Conservation (phyloP, 2,329 filamentous ascomycete genomes). For the Sporothrix brasiliensis region DNA sequence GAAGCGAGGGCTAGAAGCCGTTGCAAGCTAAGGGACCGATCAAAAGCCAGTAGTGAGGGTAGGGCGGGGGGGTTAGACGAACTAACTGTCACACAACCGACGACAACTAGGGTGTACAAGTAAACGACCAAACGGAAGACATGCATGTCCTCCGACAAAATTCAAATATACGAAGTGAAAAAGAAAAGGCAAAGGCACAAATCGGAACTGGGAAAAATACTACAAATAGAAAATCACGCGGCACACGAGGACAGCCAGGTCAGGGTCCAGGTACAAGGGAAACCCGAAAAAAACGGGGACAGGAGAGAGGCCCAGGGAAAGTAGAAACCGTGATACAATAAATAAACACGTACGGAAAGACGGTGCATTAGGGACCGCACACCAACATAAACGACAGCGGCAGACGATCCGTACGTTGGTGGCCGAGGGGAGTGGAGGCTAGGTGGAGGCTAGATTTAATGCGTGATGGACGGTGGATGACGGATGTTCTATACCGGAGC, state of each 20-base stretch:
- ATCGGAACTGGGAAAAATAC: not conserved
- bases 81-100: constrained; percentile 19
- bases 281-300: not conserved
- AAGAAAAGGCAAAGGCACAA: not conserved
- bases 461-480: not conserved
- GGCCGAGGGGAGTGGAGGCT: not conserved
- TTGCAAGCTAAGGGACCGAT: constrained; percentile 3
- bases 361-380: not conserved
- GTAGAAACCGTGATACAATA: not conserved
- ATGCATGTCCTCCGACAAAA: too few relatives aligned
- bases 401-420: constrained; percentile 3
- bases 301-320: not conserved
- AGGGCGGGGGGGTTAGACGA: not conserved
- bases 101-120: not conserved
- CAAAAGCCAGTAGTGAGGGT: not conserved
- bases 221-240: constrained; percentile 11
- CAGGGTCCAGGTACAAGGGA: constrained; percentile 12
- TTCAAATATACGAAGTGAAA: not conserved
- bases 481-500: not conserved
- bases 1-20: constrained; percentile 18
- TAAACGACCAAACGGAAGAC: not conserved
- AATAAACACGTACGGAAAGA: not conserved
- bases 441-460: constrained; percentile 7
- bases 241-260: not conserved
- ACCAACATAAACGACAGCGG: constrained; percentile 15